Percentiles rank a stretch among this genome's conserved stretches.
These are phyloP conservation scores for Amphibolis antarctica DNA, from an alignment of 106 monocot genomes.

Conservation along the genomic window DNA sequence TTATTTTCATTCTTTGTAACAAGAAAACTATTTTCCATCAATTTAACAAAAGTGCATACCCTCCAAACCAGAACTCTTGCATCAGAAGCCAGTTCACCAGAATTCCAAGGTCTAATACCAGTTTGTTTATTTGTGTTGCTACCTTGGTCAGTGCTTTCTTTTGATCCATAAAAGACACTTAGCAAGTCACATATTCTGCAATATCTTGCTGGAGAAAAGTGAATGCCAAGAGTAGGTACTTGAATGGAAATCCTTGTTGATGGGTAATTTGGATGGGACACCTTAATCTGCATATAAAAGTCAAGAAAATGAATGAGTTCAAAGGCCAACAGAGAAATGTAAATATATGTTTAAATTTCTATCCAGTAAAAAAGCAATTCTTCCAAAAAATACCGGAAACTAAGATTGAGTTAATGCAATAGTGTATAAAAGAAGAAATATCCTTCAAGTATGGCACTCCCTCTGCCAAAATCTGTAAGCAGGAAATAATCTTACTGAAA, in stretches of 20 bases:
- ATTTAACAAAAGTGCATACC: slow-evolving; percentile 33
- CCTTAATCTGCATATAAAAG: slow-evolving; percentile 55
- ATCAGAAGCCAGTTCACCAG: slow-evolving; percentile 61
- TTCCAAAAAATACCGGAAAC: too few species aligned
- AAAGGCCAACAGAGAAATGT: not conserved
- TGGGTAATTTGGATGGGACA: slow-evolving; percentile 74
- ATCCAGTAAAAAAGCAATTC: too few species aligned
- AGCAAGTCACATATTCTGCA: slow-evolving; percentile 54
- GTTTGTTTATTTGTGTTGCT: slow-evolving; percentile 14
- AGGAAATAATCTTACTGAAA: too few species aligned
- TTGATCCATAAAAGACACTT: slow-evolving; percentile 46
- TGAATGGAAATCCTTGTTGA: slow-evolving; percentile 78
- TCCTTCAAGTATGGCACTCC: too few species aligned
- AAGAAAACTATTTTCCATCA: not conserved
- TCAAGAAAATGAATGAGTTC: not conserved
- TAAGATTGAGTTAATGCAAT: too few species aligned
- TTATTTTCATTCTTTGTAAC: not conserved
- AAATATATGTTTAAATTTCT: not conserved
- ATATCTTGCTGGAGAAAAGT: slow-evolving; percentile 89
- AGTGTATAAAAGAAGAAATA: too few species aligned
- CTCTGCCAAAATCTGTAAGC: too few species aligned
- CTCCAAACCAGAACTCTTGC: slow-evolving; percentile 88
- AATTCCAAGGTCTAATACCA: slow-evolving; percentile 43
- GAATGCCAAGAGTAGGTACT: slow-evolving; percentile 81
- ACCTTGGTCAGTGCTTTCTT: slow-evolving; percentile 24